Evolutionary conservation across 2,329 filamentous ascomycete genomes (phyloP).

Genomic region (Xylaria sp.): DNA sequence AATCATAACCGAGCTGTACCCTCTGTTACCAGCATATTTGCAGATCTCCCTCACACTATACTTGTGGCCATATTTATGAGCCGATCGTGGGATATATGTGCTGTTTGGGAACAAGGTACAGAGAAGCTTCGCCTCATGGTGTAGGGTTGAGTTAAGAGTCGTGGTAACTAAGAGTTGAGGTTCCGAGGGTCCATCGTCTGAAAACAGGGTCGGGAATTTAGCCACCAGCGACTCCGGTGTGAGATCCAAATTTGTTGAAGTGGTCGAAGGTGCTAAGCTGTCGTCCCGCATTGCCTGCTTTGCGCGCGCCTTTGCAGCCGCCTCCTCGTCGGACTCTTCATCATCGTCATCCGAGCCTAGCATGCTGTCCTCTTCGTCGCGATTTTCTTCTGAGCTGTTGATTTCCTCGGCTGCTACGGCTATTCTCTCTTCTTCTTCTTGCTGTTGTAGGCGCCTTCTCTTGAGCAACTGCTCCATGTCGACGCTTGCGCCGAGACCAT

Average conservation of each 20-base stretch:
- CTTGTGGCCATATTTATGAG: conserved; percentile 83
- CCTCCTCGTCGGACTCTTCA: conserved; percentile 41
- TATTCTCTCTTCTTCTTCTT: conserved; percentile 50
- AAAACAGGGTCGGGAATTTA: conserved; percentile 66
- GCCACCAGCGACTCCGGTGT: conserved; percentile 61
- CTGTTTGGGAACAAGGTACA: conserved; percentile 82
- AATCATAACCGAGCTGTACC: conserved; percentile 82
- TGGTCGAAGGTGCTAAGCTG: conserved; percentile 60
- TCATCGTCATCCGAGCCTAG: conserved; percentile 65
- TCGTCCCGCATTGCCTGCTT: conserved; percentile 50
- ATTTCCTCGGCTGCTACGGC: conserved; percentile 49
- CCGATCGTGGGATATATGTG: conserved; percentile 84
- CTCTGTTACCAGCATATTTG: conserved; percentile 77
- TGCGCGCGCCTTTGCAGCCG: conserved; percentile 47
- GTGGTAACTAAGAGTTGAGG: conserved; percentile 95
- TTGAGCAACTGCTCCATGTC: conserved; percentile 61
- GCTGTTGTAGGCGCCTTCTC: conserved; percentile 55
- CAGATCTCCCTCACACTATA: conserved; percentile 92
- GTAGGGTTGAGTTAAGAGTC: conserved; percentile 83
- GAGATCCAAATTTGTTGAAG: conserved; percentile 65
- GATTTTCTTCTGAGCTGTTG: conserved; percentile 51
- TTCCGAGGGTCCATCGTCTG: conserved; percentile 57
- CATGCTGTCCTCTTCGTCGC: conserved; percentile 77
- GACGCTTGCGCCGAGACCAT: conserved; percentile 58
- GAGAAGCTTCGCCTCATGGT: conserved; percentile 78